Evolutionary conservation across 1,139 yeast species (phyloP), one percentile per base, ranked within the genome.

Genomic region (Yamadazyma diddensiae): DNA sequence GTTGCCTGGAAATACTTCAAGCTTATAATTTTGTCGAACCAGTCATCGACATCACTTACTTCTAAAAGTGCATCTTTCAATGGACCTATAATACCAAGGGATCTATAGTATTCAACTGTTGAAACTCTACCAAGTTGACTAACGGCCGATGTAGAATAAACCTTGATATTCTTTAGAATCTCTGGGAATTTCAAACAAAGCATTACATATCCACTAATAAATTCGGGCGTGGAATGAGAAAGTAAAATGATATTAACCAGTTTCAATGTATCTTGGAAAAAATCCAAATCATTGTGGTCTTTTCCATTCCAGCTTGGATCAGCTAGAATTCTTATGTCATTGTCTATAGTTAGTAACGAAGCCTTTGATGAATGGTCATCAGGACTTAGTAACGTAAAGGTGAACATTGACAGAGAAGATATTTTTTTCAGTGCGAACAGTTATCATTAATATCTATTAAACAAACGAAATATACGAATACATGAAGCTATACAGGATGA

Each of bases 71-170:
- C 79, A 11, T 74, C 66, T 15, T 68, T 55, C 21, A 83, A 62
- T 0, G 96, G 92, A 0, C 97, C 96, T 26, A 85, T 59, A 1
- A 86, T 53, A 1, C 96, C 95, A 11, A 58, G 58, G 2, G 85
- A 64, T 42, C 94, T 60, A 53, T 88, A 90, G 24, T 76, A 67
- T 49, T 94, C 98, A 16, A 86, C 77, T 0, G 95, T 84, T 5
- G 94, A 71, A 21, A 87, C 79, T 45, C 95, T 70, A 1, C 97
- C 97, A 51, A 94, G 63, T 52, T 87, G 92, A 18, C 82, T 72
- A 4, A 90, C 86, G 0, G 98, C 97, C 16, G 88, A 62, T 0
- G 98, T 92, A 1, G 97, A 79, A 52, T 85, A 94, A 0, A 82
- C 80, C 2, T 94, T 92, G 23, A 88, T 75, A 19, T 74, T 62